A percentile compares a stretch with the other conserved stretches of the same genome.
Conservation (phyloP, 352 stramenopile genomes). For the Saprolegnia parasitica region DNA sequence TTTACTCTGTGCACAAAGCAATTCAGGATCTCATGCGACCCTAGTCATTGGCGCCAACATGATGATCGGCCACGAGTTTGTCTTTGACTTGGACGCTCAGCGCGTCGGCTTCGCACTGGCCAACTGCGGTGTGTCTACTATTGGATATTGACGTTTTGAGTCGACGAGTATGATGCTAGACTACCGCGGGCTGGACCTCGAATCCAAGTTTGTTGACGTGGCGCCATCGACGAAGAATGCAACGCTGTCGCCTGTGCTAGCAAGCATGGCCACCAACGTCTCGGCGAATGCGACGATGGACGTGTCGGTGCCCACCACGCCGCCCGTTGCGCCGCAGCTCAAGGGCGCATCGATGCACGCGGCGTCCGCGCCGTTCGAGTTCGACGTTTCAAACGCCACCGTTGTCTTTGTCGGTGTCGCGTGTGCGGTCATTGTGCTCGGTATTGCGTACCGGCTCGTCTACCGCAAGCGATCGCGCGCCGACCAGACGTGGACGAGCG, state of each 20-base stretch:
- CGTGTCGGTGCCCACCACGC: neutral
- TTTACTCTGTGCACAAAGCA: neutral
- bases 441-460: neutral
- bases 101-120: slow-evolving; percentile 73
- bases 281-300: neutral
- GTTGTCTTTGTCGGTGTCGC: slow-evolving; percentile 5
- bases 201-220: neutral
- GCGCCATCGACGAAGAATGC: too few species aligned
- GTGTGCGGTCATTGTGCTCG: neutral
- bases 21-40: too few species aligned
- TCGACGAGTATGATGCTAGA: too few species aligned
- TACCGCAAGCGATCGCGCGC: slow-evolving; percentile 5
- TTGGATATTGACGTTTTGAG: too few species aligned
- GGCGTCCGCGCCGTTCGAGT: neutral
- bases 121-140: slow-evolving; percentile 36
- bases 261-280: neutral
- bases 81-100: slow-evolving; percentile 74
- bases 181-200: slow-evolving; percentile 20
- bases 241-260: neutral
- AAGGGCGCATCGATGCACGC: neutral
- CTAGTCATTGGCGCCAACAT: slow-evolving; percentile 71
- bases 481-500: neutral
- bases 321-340: neutral
- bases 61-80: slow-evolving; percentile 79
- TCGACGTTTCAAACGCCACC: neutral